phyloP scores from a whole-genome alignment of 2,329 filamentous ascomycete genomes.

The Alternaria tenuissima region DNA sequence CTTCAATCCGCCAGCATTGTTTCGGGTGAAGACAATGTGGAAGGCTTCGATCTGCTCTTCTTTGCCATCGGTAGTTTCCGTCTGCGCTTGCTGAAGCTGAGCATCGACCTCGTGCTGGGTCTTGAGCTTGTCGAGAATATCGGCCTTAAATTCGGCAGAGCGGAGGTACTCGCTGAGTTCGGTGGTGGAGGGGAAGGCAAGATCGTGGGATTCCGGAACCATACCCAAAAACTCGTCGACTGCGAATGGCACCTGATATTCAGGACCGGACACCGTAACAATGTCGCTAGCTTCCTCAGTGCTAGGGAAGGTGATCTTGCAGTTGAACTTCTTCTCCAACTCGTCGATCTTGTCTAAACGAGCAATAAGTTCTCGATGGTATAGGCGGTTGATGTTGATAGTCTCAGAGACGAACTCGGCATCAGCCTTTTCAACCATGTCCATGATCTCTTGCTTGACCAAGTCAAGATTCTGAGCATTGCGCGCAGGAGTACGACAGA shows the following conservation, averaged over 20 bases:
- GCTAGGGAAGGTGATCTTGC: constrained; percentile 98
- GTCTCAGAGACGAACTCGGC: constrained; percentile 96
- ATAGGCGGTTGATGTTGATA: constrained; percentile 91
- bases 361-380: constrained; percentile 91
- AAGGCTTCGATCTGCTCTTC: constrained; percentile 56
- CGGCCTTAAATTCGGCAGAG: constrained; percentile 80
- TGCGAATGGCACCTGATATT: constrained; percentile 97
- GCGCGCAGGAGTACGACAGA: constrained; percentile 94
- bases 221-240: constrained; percentile 97
- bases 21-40: constrained; percentile 79
- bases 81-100: constrained; percentile 66
- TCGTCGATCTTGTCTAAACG: constrained; percentile 90
- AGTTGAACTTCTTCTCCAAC: constrained; percentile 98
- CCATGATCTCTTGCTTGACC: constrained; percentile 98
- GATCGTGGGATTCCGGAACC: constrained; percentile 95
- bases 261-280: constrained; percentile 92
- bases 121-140: constrained; percentile 84
- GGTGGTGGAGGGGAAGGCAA: constrained; percentile 79
- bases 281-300: constrained; percentile 97
- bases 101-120: constrained; percentile 92
- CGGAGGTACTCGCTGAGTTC: constrained; percentile 83
- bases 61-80: constrained; percentile 52
- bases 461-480: constrained; percentile 97
- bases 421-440: constrained; percentile 98
- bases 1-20: constrained; percentile 93